Conservation (phyloP, 2,329 filamentous ascomycete species). For the Fusarium xylarioides region DNA sequence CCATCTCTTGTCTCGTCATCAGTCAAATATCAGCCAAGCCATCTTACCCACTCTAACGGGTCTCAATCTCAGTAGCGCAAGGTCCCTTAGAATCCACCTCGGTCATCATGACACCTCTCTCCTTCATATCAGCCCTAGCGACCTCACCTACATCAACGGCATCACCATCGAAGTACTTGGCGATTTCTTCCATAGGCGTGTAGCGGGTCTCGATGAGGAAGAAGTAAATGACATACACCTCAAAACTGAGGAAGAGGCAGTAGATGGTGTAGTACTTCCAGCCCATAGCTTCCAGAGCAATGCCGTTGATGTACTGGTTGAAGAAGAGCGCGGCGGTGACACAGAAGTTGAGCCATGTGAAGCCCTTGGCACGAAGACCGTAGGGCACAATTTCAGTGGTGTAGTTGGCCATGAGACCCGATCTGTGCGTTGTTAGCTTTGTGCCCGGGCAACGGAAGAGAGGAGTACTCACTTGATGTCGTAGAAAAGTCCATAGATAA, state of each 20-base stretch:
- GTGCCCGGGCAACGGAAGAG: accelerated
- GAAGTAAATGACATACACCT: constrained; percentile 27
- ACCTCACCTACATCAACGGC: constrained; percentile 16
- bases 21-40: accelerated
- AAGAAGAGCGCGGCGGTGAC: constrained; percentile 25
- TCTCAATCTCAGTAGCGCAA: not conserved
- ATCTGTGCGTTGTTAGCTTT: constrained; percentile 36
- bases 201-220: constrained; percentile 21
- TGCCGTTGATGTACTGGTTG: constrained; percentile 33
- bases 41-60: not conserved
- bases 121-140: constrained; percentile 14
- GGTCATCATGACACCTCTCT: not conserved
- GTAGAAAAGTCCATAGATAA: constrained; percentile 51
- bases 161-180: constrained; percentile 11
- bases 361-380: constrained; percentile 30
- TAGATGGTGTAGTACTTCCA: constrained; percentile 36
- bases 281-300: constrained; percentile 14
- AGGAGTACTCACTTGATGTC: constrained; percentile 33
- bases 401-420: constrained; percentile 39
- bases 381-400: constrained; percentile 42
- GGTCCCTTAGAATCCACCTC: not conserved
- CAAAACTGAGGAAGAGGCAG: constrained; percentile 9
- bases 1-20: accelerated
- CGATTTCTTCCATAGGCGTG: constrained; percentile 18
- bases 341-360: constrained; percentile 30